Conservation (phyloP, 257 asterid genomes). For the Cruciata laevipes region DNA sequence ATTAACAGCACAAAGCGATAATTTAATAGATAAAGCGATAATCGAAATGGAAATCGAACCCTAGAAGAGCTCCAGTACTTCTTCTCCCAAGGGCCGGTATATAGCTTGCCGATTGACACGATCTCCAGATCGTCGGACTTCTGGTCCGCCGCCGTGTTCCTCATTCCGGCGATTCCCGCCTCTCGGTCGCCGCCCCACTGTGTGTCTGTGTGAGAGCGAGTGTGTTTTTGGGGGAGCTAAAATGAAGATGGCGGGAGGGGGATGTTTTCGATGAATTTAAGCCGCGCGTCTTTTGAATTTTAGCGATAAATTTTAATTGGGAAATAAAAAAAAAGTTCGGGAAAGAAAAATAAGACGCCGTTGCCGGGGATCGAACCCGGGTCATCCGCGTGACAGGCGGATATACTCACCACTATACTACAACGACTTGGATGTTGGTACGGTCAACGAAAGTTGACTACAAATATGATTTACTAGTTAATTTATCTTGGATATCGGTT, state of each 20-base stretch:
- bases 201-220: background rate
- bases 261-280: background rate
- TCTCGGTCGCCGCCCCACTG: background rate
- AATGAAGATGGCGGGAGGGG: slow-evolving; percentile 33
- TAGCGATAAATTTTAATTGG: too few relatives aligned
- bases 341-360: background rate
- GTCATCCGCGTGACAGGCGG: slow-evolving; percentile 61
- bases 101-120: slow-evolving; percentile 63
- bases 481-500: too few relatives aligned
- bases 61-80: slow-evolving; percentile 99
- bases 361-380: slow-evolving; percentile 53
- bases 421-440: slow-evolving; percentile 27
- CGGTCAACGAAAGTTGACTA: too few relatives aligned
- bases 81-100: slow-evolving; percentile 80
- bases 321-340: too few relatives aligned
- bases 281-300: background rate
- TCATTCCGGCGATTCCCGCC: slow-evolving; percentile 33
- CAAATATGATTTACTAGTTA: too few relatives aligned
- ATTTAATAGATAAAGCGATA: background rate
- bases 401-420: slow-evolving; percentile 58
- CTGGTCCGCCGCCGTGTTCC: slow-evolving; percentile 28
- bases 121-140: slow-evolving; percentile 66
- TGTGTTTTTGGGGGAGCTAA: background rate
- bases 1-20: background rate
- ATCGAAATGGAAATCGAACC: slow-evolving; percentile 40